Base-by-base conservation (phyloP, 2,329 filamentous ascomycete genomes). In the Cryphonectria nitschkei region DNA sequence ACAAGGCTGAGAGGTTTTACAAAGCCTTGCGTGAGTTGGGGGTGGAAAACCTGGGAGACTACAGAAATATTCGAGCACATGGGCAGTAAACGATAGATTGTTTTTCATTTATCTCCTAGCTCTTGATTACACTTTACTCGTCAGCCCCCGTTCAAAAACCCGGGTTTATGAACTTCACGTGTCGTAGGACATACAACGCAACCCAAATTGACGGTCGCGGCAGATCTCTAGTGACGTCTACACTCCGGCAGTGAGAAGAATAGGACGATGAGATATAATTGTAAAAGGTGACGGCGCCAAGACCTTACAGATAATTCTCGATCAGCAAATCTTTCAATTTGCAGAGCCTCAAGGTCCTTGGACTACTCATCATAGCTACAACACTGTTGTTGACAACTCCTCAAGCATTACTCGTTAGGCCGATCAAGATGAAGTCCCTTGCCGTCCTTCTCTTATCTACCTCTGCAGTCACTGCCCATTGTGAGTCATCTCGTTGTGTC, bases 401-500 rank as follows among this genome's bases (percentile, higher is more conserved):
- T 41, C 14, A 37, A 63, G 50, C 29, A 7, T 58, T 32, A 16
- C 8, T 34, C 22, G 4, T 14, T 13, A 41, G 52, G 29, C 54
- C 14, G n/a, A 16, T 64, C 66, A 70, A 64, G 19, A 77, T 77
- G 75, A 73, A 76, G 61, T 68, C 75, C 22, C 62, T 77, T 61
- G 43, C 67, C 5, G 39, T 61, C 29, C 11, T 77, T 34, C 34
- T 77, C 56, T 70, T 76, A n/a, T 71, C 75, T 61, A 74, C 75
- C 19, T 71, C 71, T 41, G 70, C 74, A 26, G 75, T 68, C 19
- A 70, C 74, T 50, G 77, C 75, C 6, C 77, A 78, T 54, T 78
- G 77, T 77, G 72, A 26, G 75, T 71, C 13, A 11, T 16, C 13
- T 29, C n/a, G 14, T 22, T 1, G 11, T 22, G 7, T n/a, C 16